Conservation (phyloP, 495 filamentous ascomycete species). For the Jackrogersella multiformis region DNA sequence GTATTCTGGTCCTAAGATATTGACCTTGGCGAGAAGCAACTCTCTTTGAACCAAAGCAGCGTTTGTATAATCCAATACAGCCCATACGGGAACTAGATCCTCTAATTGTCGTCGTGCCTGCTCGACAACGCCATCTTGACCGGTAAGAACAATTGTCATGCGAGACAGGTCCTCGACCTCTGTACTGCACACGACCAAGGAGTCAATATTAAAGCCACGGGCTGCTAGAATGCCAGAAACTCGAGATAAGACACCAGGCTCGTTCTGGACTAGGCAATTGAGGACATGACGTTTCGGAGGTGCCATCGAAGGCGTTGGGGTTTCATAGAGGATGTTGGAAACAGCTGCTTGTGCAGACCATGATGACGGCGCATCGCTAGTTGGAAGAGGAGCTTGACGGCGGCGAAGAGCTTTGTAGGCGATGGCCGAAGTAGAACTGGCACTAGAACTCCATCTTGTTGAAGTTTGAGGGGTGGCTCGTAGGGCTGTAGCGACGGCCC, state of each 20-base stretch:
- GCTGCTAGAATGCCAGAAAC: constrained; percentile 97
- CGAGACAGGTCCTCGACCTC: constrained; percentile 97
- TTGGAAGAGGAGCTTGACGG: constrained; percentile 83
- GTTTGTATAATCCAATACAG: constrained; percentile 93
- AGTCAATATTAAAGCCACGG: constrained; percentile 98
- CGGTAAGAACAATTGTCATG: constrained; percentile 97
- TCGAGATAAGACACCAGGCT: constrained; percentile 94
- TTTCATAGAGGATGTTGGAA: constrained; percentile 98
- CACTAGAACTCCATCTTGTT: constrained; percentile 47
- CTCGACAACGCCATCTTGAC: constrained; percentile 97
- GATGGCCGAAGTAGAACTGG: constrained; percentile 87
- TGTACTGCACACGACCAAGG: constrained; percentile 94
- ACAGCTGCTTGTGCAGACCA: constrained; percentile 97
- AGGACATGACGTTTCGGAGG: constrained; percentile 94
- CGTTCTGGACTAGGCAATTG: constrained; percentile 98
- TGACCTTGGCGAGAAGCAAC: constrained; percentile 94
- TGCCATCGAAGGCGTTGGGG: constrained; percentile 79
- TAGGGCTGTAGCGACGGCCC: constrained; percentile 34
- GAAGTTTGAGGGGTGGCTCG: constrained; percentile 34
- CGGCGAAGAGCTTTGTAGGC: constrained; percentile 98
- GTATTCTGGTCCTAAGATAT: constrained; percentile 94
- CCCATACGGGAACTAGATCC: constrained; percentile 97
- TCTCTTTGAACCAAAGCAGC: constrained; percentile 96
- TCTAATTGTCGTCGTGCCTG: constrained; percentile 95
- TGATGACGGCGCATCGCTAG: constrained; percentile 73